Percentiles rank a stretch among this genome's conserved stretches.
These are phyloP conservation scores for Jackrogersella minutella DNA, from an alignment of 495 filamentous ascomycete species.

Conservation along the genomic window DNA sequence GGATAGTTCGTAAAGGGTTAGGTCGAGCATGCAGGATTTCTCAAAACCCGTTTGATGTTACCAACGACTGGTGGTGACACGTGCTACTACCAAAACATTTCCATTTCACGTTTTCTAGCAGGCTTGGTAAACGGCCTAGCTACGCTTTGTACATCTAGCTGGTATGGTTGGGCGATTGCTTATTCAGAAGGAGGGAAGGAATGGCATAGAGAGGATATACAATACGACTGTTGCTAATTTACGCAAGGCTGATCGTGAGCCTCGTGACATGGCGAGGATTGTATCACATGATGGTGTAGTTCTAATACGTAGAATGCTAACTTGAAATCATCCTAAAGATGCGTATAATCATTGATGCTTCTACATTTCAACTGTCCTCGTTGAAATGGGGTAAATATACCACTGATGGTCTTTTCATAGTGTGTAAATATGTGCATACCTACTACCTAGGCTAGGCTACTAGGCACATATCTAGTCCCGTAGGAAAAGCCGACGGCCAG, in stretches of 20 bases:
- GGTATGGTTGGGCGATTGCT: constrained; percentile 1
- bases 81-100: no score
- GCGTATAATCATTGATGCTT: no score
- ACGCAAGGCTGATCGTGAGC: background rate
- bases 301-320: background rate
- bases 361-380: no score
- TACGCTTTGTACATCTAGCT: constrained; percentile 19
- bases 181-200: no score
- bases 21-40: background rate
- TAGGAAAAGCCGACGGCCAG: no score
- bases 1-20: constrained; percentile 34
- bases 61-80: no score
- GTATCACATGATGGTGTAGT: background rate
- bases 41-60: background rate
- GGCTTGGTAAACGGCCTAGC: background rate
- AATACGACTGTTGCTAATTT: background rate
- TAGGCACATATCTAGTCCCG: no score
- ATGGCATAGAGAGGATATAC: background rate
- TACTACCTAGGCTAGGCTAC: no score
- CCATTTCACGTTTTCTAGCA: constrained; percentile 8
- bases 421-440: no score
- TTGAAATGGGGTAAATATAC: no score
- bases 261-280: no score
- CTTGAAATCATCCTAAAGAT: background rate
- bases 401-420: no score